A percentile compares a stretch with the other conserved stretches of the same genome.
These are phyloP conservation scores for Fonsecaea pugnacius DNA, from an alignment of 2,329 filamentous ascomycete species.

Conservation along the genomic window DNA sequence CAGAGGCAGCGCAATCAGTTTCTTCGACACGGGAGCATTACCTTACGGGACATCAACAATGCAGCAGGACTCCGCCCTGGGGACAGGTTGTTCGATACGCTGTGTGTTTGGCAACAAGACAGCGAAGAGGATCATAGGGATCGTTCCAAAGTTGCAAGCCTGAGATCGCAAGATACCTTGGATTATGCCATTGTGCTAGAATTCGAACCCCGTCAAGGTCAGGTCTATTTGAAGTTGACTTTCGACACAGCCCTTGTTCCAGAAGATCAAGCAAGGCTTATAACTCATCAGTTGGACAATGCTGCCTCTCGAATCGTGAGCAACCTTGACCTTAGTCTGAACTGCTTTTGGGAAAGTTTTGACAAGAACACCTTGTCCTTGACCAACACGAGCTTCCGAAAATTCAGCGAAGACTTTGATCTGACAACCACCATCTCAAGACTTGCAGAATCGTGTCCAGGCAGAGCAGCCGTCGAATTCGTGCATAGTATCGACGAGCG, in stretches of 20 bases:
- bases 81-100: constrained; percentile 70
- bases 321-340: constrained; percentile 40
- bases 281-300: constrained; percentile 66
- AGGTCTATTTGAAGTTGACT: constrained; percentile 58
- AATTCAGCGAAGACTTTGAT: constrained; percentile 47
- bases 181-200: constrained; percentile 79
- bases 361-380: constrained; percentile 51
- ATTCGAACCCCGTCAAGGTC: constrained; percentile 64
- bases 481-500: constrained; percentile 53
- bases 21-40: constrained; percentile 66
- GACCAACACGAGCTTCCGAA: constrained; percentile 51
- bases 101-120: constrained; percentile 86
- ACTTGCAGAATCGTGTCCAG: constrained; percentile 55
- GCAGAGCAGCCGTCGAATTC: constrained; percentile 68
- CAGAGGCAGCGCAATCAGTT: constrained; percentile 69
- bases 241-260: constrained; percentile 62
- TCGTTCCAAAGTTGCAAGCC: constrained; percentile 56
- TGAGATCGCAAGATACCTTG: constrained; percentile 69
- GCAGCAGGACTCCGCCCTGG: constrained; percentile 59
- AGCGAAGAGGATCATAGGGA: constrained; percentile 47
- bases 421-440: constrained; percentile 61
- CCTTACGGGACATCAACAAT: constrained; percentile 72
- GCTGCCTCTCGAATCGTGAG: constrained; percentile 54
- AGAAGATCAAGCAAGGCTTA: constrained; percentile 56
- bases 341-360: constrained; percentile 31